Conservation (phyloP, 176 grass and related monocot genomes). For the Bothriochloa decipiens region DNA sequence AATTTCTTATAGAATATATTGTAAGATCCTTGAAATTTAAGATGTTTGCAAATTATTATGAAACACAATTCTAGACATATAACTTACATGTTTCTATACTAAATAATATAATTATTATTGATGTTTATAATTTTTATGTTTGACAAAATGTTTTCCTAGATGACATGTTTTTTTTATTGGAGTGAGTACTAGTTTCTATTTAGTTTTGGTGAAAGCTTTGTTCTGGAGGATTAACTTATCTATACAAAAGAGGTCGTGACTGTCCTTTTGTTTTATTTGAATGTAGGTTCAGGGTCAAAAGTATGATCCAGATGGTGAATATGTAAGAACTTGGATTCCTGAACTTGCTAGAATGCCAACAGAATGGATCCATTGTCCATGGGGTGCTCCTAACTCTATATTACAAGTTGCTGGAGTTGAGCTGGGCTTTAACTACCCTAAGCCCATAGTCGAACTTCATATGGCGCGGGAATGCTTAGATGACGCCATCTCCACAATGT, state of each 20-base stretch:
- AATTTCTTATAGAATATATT: neutral
- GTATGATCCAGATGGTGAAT: constrained; percentile 85
- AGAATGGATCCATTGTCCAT: constrained; percentile 92
- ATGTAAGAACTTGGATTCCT: constrained; percentile 93
- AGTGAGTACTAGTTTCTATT: neutral
- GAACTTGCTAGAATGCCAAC: constrained; percentile 90
- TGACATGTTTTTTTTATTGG: neutral
- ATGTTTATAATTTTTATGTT: neutral
- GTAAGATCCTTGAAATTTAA: neutral
- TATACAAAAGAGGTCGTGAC: constrained; percentile 7
- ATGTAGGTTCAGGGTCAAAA: constrained; percentile 84
- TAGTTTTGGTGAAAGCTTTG: neutral
- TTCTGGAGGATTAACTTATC: neutral
- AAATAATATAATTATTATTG: neutral
- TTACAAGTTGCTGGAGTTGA: constrained; percentile 84
- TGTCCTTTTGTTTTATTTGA: constrained; percentile 33
- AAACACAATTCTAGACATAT: neutral
- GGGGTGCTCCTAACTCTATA: constrained; percentile 80
- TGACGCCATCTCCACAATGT: constrained; percentile 84
- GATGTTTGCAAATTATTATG: neutral
- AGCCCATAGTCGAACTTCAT: constrained; percentile 71
- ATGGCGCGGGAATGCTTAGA: constrained; percentile 73
- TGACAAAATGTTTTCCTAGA: neutral
- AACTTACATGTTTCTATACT: neutral
- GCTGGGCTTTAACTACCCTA: constrained; percentile 85